Percentiles rank a stretch among this genome's conserved stretches.
These are phyloP conservation scores for Neurospora sp. DNA, from an alignment of 2,329 filamentous ascomycete genomes.

Conservation along the genomic window DNA sequence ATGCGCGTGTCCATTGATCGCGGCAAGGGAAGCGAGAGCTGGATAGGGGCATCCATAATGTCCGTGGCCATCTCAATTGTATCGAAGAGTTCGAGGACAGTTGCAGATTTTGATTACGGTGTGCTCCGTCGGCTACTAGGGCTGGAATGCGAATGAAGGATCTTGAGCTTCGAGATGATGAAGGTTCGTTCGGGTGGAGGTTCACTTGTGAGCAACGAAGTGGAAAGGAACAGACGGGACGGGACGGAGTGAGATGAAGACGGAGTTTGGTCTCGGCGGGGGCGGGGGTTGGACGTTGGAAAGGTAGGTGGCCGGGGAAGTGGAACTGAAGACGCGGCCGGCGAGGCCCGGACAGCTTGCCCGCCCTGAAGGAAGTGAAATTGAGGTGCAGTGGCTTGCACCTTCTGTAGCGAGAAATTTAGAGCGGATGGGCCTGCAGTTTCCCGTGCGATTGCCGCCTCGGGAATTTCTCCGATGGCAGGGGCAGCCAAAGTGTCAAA, in stretches of 20 bases:
- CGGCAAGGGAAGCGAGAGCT: constrained; percentile 52
- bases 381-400: background rate
- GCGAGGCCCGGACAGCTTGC: background rate
- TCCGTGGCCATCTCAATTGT: background rate
- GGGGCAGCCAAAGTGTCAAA: background rate
- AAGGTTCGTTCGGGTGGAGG: background rate
- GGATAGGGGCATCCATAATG: constrained; percentile 19
- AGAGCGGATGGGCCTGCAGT: background rate
- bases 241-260: background rate
- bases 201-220: background rate
- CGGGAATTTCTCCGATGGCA: constrained; percentile 2
- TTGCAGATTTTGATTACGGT: background rate
- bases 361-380: background rate
- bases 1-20: constrained; percentile 50
- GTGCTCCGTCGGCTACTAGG: background rate
- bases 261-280: background rate
- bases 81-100: background rate
- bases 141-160: background rate
- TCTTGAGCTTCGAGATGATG: background rate
- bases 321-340: background rate
- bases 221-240: background rate
- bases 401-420: background rate
- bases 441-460: background rate
- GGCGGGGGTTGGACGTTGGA: background rate
- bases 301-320: background rate